A percentile compares a stretch with the other conserved stretches of the same genome.
Conservation (phyloP, 352 stramenopile species). For the Globisporangium iwayamae region DNA sequence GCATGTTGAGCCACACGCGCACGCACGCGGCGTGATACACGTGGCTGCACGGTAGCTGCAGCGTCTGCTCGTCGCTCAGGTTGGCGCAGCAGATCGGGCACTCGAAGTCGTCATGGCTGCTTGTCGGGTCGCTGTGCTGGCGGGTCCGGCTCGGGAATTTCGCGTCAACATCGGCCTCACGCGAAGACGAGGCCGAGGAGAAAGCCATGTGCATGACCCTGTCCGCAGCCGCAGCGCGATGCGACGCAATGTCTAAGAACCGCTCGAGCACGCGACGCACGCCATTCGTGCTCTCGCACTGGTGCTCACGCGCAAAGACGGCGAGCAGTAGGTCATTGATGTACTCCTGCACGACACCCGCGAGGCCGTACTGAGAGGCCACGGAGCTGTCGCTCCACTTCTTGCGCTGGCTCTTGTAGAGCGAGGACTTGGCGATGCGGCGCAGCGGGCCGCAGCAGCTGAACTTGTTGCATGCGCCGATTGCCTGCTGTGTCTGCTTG, state of each 20-base stretch:
- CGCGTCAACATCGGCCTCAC: background rate
- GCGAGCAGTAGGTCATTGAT: conserved; percentile 56
- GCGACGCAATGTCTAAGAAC: conserved; percentile 44
- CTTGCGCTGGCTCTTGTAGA: conserved; percentile 36
- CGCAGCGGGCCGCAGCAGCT: conserved; percentile 61
- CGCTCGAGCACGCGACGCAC: conserved; percentile 38
- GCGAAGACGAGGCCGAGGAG: background rate
- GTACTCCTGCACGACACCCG: conserved; percentile 52
- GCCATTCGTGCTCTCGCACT: conserved; percentile 35
- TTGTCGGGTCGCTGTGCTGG: conserved; percentile 1
- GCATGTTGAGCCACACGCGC: conserved; percentile 61
- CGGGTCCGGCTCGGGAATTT: background rate
- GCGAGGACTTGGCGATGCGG: conserved; percentile 38
- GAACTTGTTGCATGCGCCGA: conserved; percentile 35
- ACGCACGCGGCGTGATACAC: conserved; percentile 65
- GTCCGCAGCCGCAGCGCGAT: conserved; percentile 18
- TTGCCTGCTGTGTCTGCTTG: conserved; percentile 27
- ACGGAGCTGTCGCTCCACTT: conserved; percentile 29
- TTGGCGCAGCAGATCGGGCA: conserved; percentile 66
- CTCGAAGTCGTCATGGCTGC: conserved; percentile 38
- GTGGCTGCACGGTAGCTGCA: conserved; percentile 57
- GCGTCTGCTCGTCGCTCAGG: conserved; percentile 40
- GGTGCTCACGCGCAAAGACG: conserved; percentile 28
- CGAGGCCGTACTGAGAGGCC: conserved; percentile 40
- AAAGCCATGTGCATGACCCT: conserved; percentile 5